Percentiles rank a stretch among this genome's conserved stretches.
Conservation (phyloP, 2,329 filamentous ascomycete species). For the Zymoseptoria brevis region DNA sequence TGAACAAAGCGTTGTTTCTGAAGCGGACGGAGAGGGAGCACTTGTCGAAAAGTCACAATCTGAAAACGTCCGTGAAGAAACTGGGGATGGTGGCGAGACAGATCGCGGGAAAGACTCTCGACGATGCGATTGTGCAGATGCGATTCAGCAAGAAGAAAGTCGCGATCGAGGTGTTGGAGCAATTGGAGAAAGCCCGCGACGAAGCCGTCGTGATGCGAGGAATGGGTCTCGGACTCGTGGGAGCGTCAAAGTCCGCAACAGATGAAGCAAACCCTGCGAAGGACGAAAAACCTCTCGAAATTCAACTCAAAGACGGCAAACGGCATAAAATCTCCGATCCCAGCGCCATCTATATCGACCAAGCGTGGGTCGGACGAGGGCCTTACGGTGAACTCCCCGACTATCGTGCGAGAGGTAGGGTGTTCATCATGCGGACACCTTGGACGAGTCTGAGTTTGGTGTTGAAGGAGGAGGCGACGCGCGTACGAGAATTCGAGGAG, state of each 20-base stretch:
- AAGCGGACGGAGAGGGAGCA: constrained; percentile 56
- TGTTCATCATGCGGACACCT: constrained; percentile 61
- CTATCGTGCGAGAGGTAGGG: constrained; percentile 66
- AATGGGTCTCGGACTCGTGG: constrained; percentile 62
- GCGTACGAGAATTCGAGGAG: constrained; percentile 72
- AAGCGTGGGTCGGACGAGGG: constrained; percentile 86
- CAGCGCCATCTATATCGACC: constrained; percentile 78
- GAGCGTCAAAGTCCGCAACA: constrained; percentile 4
- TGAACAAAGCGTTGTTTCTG: constrained; percentile 60
- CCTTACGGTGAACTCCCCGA: constrained; percentile 54
- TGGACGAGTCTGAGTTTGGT: constrained; percentile 68
- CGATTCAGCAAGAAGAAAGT: constrained; percentile 91
- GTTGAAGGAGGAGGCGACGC: constrained; percentile 88
- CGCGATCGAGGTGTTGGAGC: constrained; percentile 67
- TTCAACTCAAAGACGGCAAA: constrained; percentile 67
- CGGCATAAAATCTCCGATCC: constrained; percentile 63
- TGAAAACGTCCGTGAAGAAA: constrained; percentile 89
- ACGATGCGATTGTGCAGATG: constrained; percentile 92
- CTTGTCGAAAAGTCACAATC: constrained; percentile 56
- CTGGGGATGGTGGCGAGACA: constrained; percentile 76
- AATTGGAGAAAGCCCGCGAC: constrained; percentile 74
- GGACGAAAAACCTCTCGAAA: constrained; percentile 40
- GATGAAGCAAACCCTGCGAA: constrained; percentile 3
- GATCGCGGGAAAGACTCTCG: constrained; percentile 86
- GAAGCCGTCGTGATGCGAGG: constrained; percentile 69